Conservation (phyloP, 2,329 filamentous ascomycete genomes). For the Davidsoniella eucalypti region DNA sequence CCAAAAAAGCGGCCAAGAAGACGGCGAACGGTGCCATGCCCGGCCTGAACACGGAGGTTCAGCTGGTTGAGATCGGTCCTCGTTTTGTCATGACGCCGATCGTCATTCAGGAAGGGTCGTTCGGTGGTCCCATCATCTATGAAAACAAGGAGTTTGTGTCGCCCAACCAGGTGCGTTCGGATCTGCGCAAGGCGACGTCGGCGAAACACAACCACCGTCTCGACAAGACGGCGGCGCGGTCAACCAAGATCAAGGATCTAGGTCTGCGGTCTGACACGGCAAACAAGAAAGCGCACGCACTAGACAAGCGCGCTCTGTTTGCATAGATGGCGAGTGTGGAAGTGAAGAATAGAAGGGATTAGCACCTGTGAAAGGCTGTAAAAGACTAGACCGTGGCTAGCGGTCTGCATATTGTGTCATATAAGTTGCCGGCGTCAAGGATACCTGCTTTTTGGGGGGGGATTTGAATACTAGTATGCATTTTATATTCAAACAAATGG, state of each 20-base stretch:
- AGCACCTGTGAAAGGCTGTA: too few species aligned
- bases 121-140: conserved; percentile 92
- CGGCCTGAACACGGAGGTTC: conserved; percentile 54
- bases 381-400: background rate
- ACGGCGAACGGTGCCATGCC: conserved; percentile 21
- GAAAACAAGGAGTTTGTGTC: conserved; percentile 96
- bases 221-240: conserved; percentile 55
- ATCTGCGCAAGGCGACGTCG: conserved; percentile 61
- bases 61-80: conserved; percentile 82
- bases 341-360: conserved; percentile 15
- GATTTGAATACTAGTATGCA: conserved; percentile 12
- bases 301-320: conserved; percentile 67
- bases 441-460: conserved; percentile 12
- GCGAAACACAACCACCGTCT: conserved; percentile 59
- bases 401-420: conserved; percentile 11
- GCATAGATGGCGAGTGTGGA: conserved; percentile 29
- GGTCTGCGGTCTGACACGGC: conserved; percentile 53
- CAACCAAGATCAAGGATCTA: conserved; percentile 59
- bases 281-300: conserved; percentile 44
- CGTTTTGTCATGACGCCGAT: conserved; percentile 88
- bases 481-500: conserved; percentile 3
- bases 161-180: conserved; percentile 82
- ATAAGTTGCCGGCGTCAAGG: conserved; percentile 13
- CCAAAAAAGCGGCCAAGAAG: conserved; percentile 21
- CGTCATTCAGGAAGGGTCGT: conserved; percentile 85